Base-by-base conservation (phyloP, 768 basidiomycete species). In the Coprinellus aureogranulatus region DNA sequence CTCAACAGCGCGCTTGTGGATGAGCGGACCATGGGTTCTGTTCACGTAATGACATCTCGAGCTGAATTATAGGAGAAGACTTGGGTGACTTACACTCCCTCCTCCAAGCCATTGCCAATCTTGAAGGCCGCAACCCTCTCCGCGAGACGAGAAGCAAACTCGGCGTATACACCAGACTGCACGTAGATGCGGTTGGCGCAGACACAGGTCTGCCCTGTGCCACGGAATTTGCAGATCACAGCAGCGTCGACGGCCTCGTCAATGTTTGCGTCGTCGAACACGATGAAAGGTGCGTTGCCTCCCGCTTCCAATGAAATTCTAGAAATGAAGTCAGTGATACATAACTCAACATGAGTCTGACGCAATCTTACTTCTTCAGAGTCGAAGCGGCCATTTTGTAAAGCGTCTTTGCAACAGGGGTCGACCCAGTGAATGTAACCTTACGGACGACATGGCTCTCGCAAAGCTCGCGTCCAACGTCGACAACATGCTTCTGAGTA, bases 201-300 rank as follows among this genome's bases (percentile, higher is more conserved):
- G 58, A 94, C 77, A 63, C 89, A 93, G 0, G 93, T 94, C 69
- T 95, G 93, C 0, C 93, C 93, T 22, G 81, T 84, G 16, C 75
- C 72, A 20, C 92, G 83, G 81, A 93, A 94, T 71, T 94, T 94
- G 78, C 82, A 89, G 18, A 79, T 49, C 58, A 93, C 77, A 9
- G 88, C 89, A 53, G 83, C 89, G 62, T 87, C 85, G 6, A 99
- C 92, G 27, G 97, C 97, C 56, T 88, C 86, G 49, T 94, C 91
- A 52, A 99, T 81, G 68, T 98, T 88, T 0, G 94, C 96, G 66
- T 98, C 97, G 61, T 94, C 90, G 69, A 99, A 98, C 6, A 99
- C 90, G 63, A 98, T 97, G 72, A 99, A 94, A 0, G 96, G 90
- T 0, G 95, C 86, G 63, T 98, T 98, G 27, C 97, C 96, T 14